Base-by-base conservation (phyloP, 768 basidiomycete species). In the Cyathus striatus region DNA sequence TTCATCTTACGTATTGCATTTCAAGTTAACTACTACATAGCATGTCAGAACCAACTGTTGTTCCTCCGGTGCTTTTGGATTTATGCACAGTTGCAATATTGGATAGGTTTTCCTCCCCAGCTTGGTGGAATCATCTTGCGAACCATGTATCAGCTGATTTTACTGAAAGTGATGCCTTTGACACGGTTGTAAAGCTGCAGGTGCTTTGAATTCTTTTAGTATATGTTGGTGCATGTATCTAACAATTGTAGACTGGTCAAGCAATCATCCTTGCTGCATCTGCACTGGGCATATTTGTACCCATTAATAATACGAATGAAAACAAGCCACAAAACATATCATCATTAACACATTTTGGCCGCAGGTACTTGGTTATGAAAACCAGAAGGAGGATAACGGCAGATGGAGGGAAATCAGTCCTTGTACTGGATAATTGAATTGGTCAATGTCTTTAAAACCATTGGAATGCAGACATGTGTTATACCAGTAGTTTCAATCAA, bases 61-160 rank as follows among this genome's bases (percentile, higher is more conserved):
- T 87, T 1, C 84, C 85, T 3, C 70, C 82, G 0, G 76, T 80
- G 0, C 59, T 88, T 2, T 63, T 88, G 1, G 85, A 85, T 45
- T 65, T 87, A 1, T 86, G 83, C 42, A 76, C 76, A 1, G 63
- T 86, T 1, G 60, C 77, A 0, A 74, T 88, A n/a, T 49, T 86
- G 2, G 86, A 87, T 48, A 69, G 86, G 1, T 88, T 88, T 56
- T 84, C 84, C 0, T 87, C 86, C 0, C 81, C 82, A 0, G 69
- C 80, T 2, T 87, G 86, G 86, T 84, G 83, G 79, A 70, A 79
- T 0, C 83, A 87, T 49, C 54, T 88, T 1, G 65, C 73, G 1
- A 75, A 79, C 16, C 84, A 86, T 50, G 81, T 87, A 3, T 78
- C 81, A 0, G 79, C 81, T 0, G 75, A 84, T 47, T 71, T 85